Conservation (phyloP, 139 green algal species). For the Chara braunii region DNA sequence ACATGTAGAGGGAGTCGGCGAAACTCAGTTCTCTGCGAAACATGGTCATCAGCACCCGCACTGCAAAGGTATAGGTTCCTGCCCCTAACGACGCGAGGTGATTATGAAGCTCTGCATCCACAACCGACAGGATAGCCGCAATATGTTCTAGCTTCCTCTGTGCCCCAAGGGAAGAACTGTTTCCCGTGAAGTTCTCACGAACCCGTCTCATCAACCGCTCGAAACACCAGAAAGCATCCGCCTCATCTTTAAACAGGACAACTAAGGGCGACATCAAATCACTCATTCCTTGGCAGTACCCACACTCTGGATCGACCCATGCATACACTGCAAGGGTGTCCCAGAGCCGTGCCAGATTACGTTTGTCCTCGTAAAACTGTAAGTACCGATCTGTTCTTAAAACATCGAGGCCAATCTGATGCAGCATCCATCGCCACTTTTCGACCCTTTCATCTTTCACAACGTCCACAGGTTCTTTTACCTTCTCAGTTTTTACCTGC, state of each 20-base stretch:
- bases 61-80: conserved; percentile 70
- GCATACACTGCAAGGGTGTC: conserved; percentile 71
- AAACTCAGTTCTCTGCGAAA: conserved; percentile 66
- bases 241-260: conserved; percentile 66
- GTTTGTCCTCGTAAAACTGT: conserved; percentile 12
- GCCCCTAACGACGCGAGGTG: conserved; percentile 44
- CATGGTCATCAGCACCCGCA: conserved; percentile 71
- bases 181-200: conserved; percentile 64
- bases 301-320: conserved; percentile 63
- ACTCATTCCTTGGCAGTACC: conserved; percentile 85
- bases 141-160: conserved; percentile 46
- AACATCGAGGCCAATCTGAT: conserved; percentile 40
- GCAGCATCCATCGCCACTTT: conserved; percentile 25
- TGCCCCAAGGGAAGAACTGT: conserved; percentile 56
- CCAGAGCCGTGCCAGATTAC: conserved; percentile 17
- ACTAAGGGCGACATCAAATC: conserved; percentile 74
- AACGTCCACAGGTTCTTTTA: background rate
- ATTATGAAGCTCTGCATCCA: conserved; percentile 16
- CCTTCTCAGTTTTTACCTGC: conserved; percentile 4
- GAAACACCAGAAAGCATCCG: conserved; percentile 78
- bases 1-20: conserved; percentile 44
- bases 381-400: conserved; percentile 28
- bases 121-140: conserved; percentile 40
- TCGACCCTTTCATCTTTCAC: background rate
- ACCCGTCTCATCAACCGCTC: conserved; percentile 61